Evolutionary conservation across 108 stramenopile genomes (phyloP).

Genomic region (Fragilaria radians): DNA sequence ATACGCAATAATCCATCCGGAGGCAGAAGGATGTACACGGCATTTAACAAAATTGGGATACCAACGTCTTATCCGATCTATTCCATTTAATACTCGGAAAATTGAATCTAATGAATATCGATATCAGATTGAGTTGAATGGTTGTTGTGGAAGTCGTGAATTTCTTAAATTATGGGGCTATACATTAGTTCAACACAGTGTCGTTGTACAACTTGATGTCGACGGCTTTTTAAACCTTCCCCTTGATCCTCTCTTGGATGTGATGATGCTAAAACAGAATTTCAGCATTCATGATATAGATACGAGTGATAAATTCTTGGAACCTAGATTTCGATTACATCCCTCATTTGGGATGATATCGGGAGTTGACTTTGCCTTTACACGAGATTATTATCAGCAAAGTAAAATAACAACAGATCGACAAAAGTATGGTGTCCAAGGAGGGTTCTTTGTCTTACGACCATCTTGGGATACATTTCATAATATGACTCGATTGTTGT

Average conservation of each 20-base stretch:
- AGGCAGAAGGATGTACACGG: slow-evolving; percentile 27
- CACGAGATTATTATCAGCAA: slow-evolving; percentile 52
- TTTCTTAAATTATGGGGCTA: slow-evolving; percentile 86
- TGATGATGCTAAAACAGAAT: slow-evolving; percentile 39
- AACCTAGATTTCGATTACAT: background rate
- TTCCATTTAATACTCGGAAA: slow-evolving; percentile 40
- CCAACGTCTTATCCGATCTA: slow-evolving; percentile 32
- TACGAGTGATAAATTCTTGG: too few relatives aligned
- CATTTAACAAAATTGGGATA: slow-evolving; percentile 39
- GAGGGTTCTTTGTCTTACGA: slow-evolving; percentile 79
- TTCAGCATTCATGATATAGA: too few relatives aligned
- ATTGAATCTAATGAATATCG: slow-evolving; percentile 21
- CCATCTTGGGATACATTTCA: slow-evolving; percentile 64
- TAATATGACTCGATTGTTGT: slow-evolving; percentile 46
- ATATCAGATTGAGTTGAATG: slow-evolving; percentile 20
- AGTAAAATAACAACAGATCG: slow-evolving; percentile 26
- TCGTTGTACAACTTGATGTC: slow-evolving; percentile 65
- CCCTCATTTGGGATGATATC: slow-evolving; percentile 26
- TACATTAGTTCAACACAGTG: slow-evolving; percentile 53
- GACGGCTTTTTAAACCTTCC: slow-evolving; percentile 53
- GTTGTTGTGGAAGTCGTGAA: slow-evolving; percentile 83
- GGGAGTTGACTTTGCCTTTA: slow-evolving; percentile 52
- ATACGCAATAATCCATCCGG: slow-evolving; percentile 54
- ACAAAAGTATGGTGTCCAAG: slow-evolving; percentile 70
- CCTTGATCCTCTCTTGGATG: slow-evolving; percentile 63